phyloP scores from a whole-genome alignment of 768 basidiomycete species.

The Rhodotorula toruloides region DNA sequence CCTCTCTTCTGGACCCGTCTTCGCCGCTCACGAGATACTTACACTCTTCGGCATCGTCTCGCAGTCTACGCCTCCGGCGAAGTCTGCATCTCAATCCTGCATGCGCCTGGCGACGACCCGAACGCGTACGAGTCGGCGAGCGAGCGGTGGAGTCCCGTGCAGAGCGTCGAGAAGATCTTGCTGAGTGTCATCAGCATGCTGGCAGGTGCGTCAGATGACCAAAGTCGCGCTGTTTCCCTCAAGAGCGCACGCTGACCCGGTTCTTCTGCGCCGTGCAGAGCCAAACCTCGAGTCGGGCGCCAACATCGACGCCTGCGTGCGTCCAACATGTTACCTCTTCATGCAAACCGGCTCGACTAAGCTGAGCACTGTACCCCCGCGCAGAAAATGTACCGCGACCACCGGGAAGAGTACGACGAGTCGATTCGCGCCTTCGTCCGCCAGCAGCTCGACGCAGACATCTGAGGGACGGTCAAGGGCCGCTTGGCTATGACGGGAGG shows the following conservation, averaged over 20 bases:
- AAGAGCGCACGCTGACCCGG: background rate
- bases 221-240: background rate
- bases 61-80: slow-evolving; percentile 91
- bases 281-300: slow-evolving; percentile 97
- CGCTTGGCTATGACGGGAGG: background rate
- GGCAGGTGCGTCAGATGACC: slow-evolving; percentile 49
- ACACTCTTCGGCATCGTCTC: background rate
- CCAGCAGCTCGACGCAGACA: slow-evolving; percentile 77
- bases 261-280: slow-evolving; percentile 53
- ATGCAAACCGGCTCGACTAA: background rate
- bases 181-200: slow-evolving; percentile 91
- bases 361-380: background rate
- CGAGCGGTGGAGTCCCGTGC: slow-evolving; percentile 98
- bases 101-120: slow-evolving; percentile 62
- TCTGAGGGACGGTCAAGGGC: background rate
- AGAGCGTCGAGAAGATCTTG: slow-evolving; percentile 94
- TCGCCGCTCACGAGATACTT: background rate
- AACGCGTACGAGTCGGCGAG: slow-evolving; percentile 86
- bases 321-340: background rate
- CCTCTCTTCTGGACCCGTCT: background rate
- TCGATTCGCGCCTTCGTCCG: slow-evolving; percentile 74
- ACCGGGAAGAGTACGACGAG: slow-evolving; percentile 80
- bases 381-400: slow-evolving; percentile 81
- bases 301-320: slow-evolving; percentile 57
- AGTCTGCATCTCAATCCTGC: slow-evolving; percentile 96